Percentiles rank a stretch among this genome's conserved stretches.
These are phyloP conservation scores for Russula brevipes DNA, from an alignment of 768 basidiomycete genomes.

Conservation along the genomic window DNA sequence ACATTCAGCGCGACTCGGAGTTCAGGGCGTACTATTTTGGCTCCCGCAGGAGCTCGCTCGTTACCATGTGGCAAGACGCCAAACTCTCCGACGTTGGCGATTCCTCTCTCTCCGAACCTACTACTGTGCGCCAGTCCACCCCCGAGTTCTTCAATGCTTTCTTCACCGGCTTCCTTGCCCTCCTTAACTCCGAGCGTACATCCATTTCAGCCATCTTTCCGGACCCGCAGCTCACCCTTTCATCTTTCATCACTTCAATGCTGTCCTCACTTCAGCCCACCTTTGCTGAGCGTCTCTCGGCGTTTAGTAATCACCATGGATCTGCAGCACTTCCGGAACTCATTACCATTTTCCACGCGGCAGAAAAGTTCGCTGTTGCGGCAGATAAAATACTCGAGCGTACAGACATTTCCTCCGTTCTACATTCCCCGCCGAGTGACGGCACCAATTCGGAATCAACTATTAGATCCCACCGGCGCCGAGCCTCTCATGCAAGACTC, in stretches of 20 bases:
- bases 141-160: conserved; percentile 69
- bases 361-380: conserved; percentile 75
- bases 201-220: conserved; percentile 85
- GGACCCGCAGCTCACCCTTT: conserved; percentile 69
- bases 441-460: conserved; percentile 15
- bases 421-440: conserved; percentile 25
- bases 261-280: conserved; percentile 78
- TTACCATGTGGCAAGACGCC: conserved; percentile 65
- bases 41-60: conserved; percentile 59
- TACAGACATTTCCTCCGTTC: conserved; percentile 25
- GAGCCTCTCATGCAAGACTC: conserved; percentile 17
- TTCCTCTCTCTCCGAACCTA: conserved; percentile 28
- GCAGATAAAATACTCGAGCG: conserved; percentile 78
- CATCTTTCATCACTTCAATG: conserved; percentile 76
- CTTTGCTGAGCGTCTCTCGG: conserved; percentile 69
- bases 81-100: conserved; percentile 47
- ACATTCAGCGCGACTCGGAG: conserved; percentile 88
- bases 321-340: conserved; percentile 61
- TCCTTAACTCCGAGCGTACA: conserved; percentile 65
- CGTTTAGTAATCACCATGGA: conserved; percentile 61
- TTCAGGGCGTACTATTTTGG: conserved; percentile 95
- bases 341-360: conserved; percentile 63
- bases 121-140: conserved; percentile 40
- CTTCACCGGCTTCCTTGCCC: conserved; percentile 58
- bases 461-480: conserved; percentile 10